These are phyloP conservation scores for Cladorrhinum samala DNA, from an alignment of 495 filamentous ascomycete species.

Conservation along the genomic window DNA sequence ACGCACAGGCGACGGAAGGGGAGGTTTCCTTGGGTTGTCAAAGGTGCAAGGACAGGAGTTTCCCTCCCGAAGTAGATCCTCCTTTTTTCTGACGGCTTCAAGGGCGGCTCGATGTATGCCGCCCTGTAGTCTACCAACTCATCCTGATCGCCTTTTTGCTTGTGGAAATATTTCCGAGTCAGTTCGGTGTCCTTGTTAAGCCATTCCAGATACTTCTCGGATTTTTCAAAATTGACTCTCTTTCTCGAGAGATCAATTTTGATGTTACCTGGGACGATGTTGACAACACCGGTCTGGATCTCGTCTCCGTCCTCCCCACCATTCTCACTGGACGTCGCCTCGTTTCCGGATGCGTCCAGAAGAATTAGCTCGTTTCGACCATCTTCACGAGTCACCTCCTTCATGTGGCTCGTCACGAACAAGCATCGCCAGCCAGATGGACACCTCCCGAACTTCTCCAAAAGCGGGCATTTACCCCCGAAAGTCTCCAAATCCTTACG, in stretches of 20 bases:
- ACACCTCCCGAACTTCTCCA: slow-evolving; percentile 68
- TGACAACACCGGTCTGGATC: slow-evolving; percentile 54
- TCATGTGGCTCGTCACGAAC: slow-evolving; percentile 73
- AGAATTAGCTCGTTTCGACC: slow-evolving; percentile 77
- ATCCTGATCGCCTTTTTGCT: slow-evolving; percentile 37
- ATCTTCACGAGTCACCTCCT: slow-evolving; percentile 65
- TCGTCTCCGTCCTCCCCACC: slow-evolving; percentile 23
- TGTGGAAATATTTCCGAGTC: slow-evolving; percentile 44
- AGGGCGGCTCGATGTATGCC: slow-evolving; percentile 72
- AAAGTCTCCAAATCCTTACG: slow-evolving; percentile 71
- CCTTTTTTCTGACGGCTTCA: slow-evolving; percentile 86
- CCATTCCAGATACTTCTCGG: slow-evolving; percentile 72
- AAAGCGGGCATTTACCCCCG: slow-evolving; percentile 71
- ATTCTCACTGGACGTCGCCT: slow-evolving; percentile 8
- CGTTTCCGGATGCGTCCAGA: slow-evolving; percentile 30
- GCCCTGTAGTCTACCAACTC: slow-evolving; percentile 66
- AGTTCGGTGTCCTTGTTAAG: slow-evolving; percentile 55
- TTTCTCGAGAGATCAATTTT: slow-evolving; percentile 68
- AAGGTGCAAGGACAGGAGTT: slow-evolving; percentile 81
- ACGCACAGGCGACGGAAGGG: slow-evolving; percentile 93
- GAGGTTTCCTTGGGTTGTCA: slow-evolving; percentile 91
- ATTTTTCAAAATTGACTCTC: slow-evolving; percentile 57
- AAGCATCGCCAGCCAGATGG: slow-evolving; percentile 87
- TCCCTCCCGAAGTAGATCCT: slow-evolving; percentile 88
- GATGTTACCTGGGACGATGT: slow-evolving; percentile 56